phyloP scores from a whole-genome alignment of 768 basidiomycete species.

The Holtermannia corniformis region DNA sequence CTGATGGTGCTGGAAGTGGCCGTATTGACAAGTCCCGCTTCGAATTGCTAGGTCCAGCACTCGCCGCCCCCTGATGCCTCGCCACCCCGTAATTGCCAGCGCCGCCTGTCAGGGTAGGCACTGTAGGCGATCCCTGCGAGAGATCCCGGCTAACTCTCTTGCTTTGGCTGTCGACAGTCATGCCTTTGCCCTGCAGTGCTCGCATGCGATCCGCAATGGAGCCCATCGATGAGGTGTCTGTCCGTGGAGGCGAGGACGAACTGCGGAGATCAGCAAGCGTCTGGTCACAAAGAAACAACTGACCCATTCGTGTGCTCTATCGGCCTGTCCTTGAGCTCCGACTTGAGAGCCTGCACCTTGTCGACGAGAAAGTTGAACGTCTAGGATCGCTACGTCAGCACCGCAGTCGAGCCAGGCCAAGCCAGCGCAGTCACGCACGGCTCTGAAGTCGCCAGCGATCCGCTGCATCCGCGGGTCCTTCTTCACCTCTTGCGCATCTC shows the following conservation, averaged over 20 bases:
- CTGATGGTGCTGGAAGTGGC: background rate
- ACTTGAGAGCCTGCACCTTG: slow-evolving; percentile 47
- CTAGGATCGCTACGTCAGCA: slow-evolving; percentile 6
- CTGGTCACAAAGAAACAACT: background rate
- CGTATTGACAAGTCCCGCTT: too few species aligned
- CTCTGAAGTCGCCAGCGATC: background rate
- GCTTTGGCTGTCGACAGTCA: slow-evolving; percentile 49
- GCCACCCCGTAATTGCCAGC: slow-evolving; percentile 12
- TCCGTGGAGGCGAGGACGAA: background rate
- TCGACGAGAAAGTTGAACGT: slow-evolving; percentile 35
- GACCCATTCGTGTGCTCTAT: slow-evolving; percentile 39
- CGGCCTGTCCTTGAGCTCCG: slow-evolving; percentile 44
- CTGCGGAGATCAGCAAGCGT: background rate
- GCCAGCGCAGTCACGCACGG: background rate
- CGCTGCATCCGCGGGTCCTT: slow-evolving; percentile 5
- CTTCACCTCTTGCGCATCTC: slow-evolving; percentile 12
- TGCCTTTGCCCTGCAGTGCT: slow-evolving; percentile 62
- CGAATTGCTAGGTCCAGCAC: too few species aligned
- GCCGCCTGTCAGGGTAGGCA: slow-evolving; percentile 11
- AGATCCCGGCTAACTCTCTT: slow-evolving; percentile 56
- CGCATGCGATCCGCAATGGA: slow-evolving; percentile 74
- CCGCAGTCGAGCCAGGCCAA: background rate
- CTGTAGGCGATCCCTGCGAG: slow-evolving; percentile 1
- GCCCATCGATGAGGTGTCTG: slow-evolving; percentile 49
- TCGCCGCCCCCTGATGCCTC: slow-evolving; percentile 1